Evolutionary conservation across 2,329 filamentous ascomycete genomes (phyloP), one percentile per base, ranked within the genome.

Genomic region (Aspergillus ibericus): DNA sequence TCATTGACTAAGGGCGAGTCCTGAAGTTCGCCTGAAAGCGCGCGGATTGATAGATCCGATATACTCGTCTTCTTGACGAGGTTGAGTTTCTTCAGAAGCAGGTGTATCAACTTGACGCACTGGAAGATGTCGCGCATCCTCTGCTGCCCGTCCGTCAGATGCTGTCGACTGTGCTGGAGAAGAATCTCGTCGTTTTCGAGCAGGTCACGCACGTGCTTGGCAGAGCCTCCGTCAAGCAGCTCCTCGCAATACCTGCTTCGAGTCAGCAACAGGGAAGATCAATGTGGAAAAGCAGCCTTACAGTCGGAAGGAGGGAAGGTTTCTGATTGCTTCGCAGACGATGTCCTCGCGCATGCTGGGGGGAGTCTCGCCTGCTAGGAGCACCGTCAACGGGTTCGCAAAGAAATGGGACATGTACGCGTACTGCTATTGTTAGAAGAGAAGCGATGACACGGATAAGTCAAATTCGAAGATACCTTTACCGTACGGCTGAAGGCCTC

Each of bases 401-500:
- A 85, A 88, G 68, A 85, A 87, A 63, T 85, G 83, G 8, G 83
- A 83, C 85, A 88, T 87, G 66, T 84, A 85, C 1, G 82, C 80
- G 70, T 88, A 88, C 77, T 85, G 71, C 4, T 58, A 12, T 20
- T 54, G 53, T 77, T 61, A 73, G 63, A 58, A n/a, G 34, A 42
- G 29, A 5, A 5, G 10, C 3, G 9, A 4, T 10, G 20, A 38
- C 15, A 38, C 25, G 8, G 7, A 32, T 10, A 25, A 50, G 8
- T 5, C 22, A 15, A 12, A 16, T 8, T 4, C 2, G 8, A n/a
- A 34, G 59, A 56, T 70, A 82, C 81, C 72, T 82, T 82, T 13
- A 85, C 68, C 47, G 79, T 78, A 57, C 81, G 79, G 53, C 78
- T 76, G 61, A 87, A 83, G 13, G 80, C 78, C 58, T 84, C 81